phyloP scores from a whole-genome alignment of 441 rosid species.

The Euphorbia schlechtendalii region DNA sequence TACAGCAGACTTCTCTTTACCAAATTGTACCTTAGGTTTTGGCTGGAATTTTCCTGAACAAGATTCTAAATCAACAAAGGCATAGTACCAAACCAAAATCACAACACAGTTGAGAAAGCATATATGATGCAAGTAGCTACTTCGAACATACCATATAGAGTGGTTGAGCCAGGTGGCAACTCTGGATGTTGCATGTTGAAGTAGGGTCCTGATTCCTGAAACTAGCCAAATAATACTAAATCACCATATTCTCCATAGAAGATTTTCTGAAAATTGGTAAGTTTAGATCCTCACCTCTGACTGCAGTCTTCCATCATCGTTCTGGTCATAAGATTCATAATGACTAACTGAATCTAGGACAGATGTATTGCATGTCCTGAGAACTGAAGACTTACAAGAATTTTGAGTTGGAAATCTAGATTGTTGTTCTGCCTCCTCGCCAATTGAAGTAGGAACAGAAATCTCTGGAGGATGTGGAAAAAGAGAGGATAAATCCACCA shows the following conservation, averaged over 20 bases:
- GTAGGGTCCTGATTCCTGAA: conserved; percentile 36
- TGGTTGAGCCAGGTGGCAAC: conserved; percentile 25
- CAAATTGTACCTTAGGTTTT: conserved; percentile 31
- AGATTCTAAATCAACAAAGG: conserved; percentile 26
- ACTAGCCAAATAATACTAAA: conserved; percentile 21
- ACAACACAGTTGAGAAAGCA: not conserved
- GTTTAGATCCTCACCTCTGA: conserved; percentile 30
- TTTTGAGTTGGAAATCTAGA: conserved; percentile 15
- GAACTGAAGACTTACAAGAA: conserved; percentile 12
- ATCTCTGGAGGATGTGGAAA: conserved; percentile 14
- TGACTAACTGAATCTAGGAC: conserved; percentile 14
- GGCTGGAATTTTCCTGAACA: conserved; percentile 42
- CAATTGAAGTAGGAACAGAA: conserved; percentile 12
- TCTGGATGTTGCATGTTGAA: conserved; percentile 36
- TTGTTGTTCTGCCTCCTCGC: conserved; percentile 11
- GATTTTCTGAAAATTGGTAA: not conserved
- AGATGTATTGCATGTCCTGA: conserved; percentile 7
- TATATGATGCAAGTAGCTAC: conserved; percentile 15
- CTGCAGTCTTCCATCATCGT: conserved; percentile 25
- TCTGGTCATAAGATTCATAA: conserved; percentile 16
- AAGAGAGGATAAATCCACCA: not conserved
- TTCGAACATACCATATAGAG: conserved; percentile 34
- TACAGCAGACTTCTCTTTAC: conserved; percentile 17
- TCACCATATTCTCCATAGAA: conserved; percentile 16
- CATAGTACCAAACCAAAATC: conserved; percentile 10